Base-by-base conservation (phyloP, 2,329 filamentous ascomycete species). In the Arthrobotrys musiformis region DNA sequence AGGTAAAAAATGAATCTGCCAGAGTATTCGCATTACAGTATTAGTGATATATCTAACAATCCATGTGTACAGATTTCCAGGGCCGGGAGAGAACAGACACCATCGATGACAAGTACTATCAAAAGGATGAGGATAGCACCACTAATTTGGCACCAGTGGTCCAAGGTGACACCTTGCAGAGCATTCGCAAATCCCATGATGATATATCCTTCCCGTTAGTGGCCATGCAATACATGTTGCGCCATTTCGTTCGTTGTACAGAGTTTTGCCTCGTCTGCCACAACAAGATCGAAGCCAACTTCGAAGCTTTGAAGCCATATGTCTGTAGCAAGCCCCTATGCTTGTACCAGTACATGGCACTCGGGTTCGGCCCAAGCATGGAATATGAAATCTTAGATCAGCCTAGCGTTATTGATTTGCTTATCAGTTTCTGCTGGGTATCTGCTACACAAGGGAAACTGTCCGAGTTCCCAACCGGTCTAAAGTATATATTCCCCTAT, bases 241-340 rank as follows among this genome's bases (percentile, higher is more conserved):
- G 90, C 0, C 92, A 93, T 81, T 89, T 97, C 75, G 88, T 92
- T 7, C 90, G 89, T 69, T 97, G 93, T 82, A 93, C 92, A 0
- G 90, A 95, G 68, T 97, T 94, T 82, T 97, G 94, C 82, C 87
- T 97, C 67, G 90, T 94, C 24, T 97, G 94, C 81, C 92, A 96
- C 82, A 88, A 88, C 79, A 90, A 87, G 79, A 87, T 92, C 37
- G 83, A 88, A 0, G 86, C 86, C 1, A 87, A 88, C 0, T 90
- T 94, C 40, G 89, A 90, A 80, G 89, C 91, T 1, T 85, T 93
- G 75, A 93, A 92, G 79, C 92, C 92, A 1, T 93, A 91, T 77
- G 93, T 97, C 50, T 97, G 94, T 83, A 88, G 88, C 22, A 87
- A 88, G 11, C 85, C 87, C 0, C 86, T 97, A 2, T 97, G 94